phyloP scores from a whole-genome alignment of 805 yeast genomes.

The Wilhelminamyces savonicus region DNA sequence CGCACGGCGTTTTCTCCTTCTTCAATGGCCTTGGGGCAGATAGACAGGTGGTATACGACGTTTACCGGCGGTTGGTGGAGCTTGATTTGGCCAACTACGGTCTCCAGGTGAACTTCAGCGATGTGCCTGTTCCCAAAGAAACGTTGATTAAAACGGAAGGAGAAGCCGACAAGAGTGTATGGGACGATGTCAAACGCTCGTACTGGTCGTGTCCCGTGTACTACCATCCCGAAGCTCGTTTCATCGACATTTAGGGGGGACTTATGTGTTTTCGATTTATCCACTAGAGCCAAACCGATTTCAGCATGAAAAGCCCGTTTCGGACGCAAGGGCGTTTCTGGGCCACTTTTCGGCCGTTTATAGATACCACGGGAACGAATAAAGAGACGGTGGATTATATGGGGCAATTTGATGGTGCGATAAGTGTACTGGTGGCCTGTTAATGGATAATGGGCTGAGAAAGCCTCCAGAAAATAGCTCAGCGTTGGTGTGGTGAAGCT shows the following conservation, averaged over 20 bases:
- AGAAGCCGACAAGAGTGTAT: conserved; percentile 37
- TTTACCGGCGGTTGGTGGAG: conserved; percentile 76
- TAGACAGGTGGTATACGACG: conserved; percentile 46
- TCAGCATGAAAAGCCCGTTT: too few relatives aligned
- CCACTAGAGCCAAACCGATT: too few relatives aligned
- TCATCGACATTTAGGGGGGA: conserved; percentile 25
- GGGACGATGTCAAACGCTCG: conserved; percentile 57
- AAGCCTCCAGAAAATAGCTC: too few relatives aligned
- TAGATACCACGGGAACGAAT: too few relatives aligned
- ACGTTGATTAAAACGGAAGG: conserved; percentile 15
- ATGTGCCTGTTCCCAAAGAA: conserved; percentile 40
- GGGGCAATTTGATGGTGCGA: too few relatives aligned
- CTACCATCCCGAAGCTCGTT: conserved; percentile 58
- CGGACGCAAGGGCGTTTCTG: too few relatives aligned
- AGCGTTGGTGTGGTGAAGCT: too few relatives aligned
- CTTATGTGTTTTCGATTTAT: too few relatives aligned
- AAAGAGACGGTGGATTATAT: too few relatives aligned
- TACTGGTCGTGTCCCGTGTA: conserved; percentile 67
- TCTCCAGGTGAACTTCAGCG: conserved; percentile 50
- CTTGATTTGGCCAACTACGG: conserved; percentile 80
- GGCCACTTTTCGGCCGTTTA: too few relatives aligned
- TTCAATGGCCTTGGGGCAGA: conserved; percentile 69
- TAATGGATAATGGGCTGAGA: too few relatives aligned
- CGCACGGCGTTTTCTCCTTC: conserved; percentile 80
- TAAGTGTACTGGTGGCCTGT: too few relatives aligned